Evolutionary conservation across 768 basidiomycete genomes (phyloP).

Genomic region (Boletellus ananas): DNA sequence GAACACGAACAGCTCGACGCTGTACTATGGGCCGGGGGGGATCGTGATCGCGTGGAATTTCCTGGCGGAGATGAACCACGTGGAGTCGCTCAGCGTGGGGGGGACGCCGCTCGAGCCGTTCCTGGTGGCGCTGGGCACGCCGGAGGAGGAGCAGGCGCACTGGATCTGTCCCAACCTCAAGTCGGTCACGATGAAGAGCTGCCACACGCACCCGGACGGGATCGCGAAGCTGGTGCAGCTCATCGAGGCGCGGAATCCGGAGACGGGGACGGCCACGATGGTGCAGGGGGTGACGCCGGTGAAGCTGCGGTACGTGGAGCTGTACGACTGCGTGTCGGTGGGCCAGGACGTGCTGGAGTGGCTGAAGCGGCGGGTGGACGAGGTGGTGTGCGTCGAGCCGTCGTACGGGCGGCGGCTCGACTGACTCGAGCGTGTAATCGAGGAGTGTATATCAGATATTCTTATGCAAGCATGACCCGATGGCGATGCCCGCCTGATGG

Average conservation of each 20-base stretch:
- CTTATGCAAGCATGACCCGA: no score
- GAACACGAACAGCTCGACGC: conserved; percentile 33
- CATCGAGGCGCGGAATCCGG: conserved; percentile 70
- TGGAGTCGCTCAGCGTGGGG: conserved; percentile 61
- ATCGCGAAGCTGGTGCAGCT: conserved; percentile 67
- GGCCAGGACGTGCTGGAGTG: conserved; percentile 69
- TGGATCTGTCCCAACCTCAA: conserved; percentile 67
- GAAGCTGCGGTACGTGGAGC: conserved; percentile 54
- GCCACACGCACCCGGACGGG: conserved; percentile 61
- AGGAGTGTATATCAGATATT: background rate
- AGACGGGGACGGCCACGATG: conserved; percentile 31
- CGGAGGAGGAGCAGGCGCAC: conserved; percentile 54
- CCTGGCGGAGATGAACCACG: conserved; percentile 52
- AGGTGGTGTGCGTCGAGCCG: conserved; percentile 61
- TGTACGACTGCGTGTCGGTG: conserved; percentile 62
- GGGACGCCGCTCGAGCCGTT: conserved; percentile 65
- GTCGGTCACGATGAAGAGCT: conserved; percentile 57
- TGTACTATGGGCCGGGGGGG: conserved; percentile 58
- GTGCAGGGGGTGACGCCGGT: conserved; percentile 48
- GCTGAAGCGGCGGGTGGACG: conserved; percentile 58
- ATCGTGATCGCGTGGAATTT: conserved; percentile 67
- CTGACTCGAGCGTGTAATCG: no score
- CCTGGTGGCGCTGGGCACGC: conserved; percentile 51
- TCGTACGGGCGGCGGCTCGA: conserved; percentile 39
- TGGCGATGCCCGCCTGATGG: no score